A percentile compares a stretch with the other conserved stretches of the same genome.
These are phyloP conservation scores for Rutstroemia sydowiana DNA, from an alignment of 2,329 filamentous ascomycete species.

Conservation along the genomic window DNA sequence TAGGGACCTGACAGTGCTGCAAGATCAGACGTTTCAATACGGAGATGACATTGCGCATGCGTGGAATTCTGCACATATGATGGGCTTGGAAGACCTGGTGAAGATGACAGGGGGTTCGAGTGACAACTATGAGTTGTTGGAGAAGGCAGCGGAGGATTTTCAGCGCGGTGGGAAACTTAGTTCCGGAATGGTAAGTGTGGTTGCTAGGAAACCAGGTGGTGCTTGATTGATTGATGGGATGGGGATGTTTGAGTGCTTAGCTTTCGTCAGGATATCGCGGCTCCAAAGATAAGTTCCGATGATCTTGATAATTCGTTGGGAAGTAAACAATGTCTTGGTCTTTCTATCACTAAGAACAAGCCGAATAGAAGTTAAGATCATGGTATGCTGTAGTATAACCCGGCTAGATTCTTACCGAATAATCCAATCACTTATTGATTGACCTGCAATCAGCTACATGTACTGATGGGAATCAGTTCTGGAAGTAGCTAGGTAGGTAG, in stretches of 20 bases:
- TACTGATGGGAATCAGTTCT: too few species aligned
- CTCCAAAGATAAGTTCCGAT: neutral
- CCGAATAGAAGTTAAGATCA: too few species aligned
- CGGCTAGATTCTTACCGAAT: too few species aligned
- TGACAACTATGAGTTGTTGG: neutral
- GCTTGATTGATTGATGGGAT: neutral
- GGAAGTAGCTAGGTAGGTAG: too few species aligned
- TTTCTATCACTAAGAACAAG: too few species aligned
- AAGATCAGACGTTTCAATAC: neutral
- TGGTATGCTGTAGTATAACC: too few species aligned
- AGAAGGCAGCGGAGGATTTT: neutral
- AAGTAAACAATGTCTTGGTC: too few species aligned
- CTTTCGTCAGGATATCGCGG: neutral
- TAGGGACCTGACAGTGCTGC: neutral
- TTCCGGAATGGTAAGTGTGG: neutral
- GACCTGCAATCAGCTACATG: too few species aligned
- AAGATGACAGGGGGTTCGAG: neutral
- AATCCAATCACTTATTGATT: too few species aligned
- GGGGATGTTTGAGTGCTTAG: neutral
- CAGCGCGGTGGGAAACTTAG: neutral
- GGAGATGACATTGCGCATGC: neutral
- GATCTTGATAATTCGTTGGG: too few species aligned
- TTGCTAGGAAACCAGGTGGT: neutral
- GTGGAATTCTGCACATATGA: slow-evolving; percentile 1
- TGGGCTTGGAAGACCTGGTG: neutral